Conservation (phyloP, 2,329 filamentous ascomycete genomes). For the Claviceps spartinae region DNA sequence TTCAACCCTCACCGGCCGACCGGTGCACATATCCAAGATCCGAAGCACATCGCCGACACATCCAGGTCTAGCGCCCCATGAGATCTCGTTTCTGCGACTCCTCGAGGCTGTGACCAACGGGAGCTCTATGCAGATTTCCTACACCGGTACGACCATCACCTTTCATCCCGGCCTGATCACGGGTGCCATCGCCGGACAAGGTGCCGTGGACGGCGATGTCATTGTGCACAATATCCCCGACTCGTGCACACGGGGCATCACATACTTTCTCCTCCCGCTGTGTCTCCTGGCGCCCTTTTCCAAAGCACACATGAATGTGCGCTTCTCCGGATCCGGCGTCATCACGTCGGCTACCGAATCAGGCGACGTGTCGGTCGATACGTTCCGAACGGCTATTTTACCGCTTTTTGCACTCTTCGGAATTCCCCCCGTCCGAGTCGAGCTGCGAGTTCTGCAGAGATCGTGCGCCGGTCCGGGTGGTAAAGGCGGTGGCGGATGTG, state of each 20-base stretch:
- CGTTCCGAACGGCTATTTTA: conserved; percentile 81
- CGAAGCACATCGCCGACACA: conserved; percentile 72
- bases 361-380: conserved; percentile 84
- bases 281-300: conserved; percentile 88
- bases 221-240: conserved; percentile 70
- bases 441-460: conserved; percentile 67
- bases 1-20: conserved; percentile 77
- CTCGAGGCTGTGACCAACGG: conserved; percentile 94
- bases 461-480: conserved; percentile 66
- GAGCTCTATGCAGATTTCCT: conserved; percentile 86
- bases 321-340: conserved; percentile 80
- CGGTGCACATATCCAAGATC: conserved; percentile 88
- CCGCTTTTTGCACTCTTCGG: conserved; percentile 85
- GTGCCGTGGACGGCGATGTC: conserved; percentile 56
- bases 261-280: conserved; percentile 82
- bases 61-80: conserved; percentile 80
- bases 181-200: conserved; percentile 63
- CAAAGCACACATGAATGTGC: conserved; percentile 79
- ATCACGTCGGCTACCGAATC: conserved; percentile 75
- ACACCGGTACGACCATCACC: conserved; percentile 84
- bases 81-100: conserved; percentile 89
- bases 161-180: conserved; percentile 90
- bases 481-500: conserved; percentile 72
- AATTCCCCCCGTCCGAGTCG: conserved; percentile 65
- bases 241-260: conserved; percentile 65